Base-by-base conservation (phyloP, 805 yeast species). In the Starmerella ratchasimensis region DNA sequence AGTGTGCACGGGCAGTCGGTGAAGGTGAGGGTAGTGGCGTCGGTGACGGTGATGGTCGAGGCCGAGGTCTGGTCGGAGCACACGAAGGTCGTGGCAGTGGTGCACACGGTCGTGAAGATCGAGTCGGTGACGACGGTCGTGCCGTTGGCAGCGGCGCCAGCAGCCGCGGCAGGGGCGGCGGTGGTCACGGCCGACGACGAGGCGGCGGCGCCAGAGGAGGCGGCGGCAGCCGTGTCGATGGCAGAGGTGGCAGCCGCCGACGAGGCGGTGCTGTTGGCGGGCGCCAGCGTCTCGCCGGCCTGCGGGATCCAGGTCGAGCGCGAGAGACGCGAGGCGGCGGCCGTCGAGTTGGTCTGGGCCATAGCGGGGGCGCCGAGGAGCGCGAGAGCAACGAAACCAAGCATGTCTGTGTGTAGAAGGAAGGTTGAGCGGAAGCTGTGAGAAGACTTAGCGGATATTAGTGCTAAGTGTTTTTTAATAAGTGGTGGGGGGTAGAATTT, bases 21-120 rank as follows among this genome's bases (percentile, higher is more conserved):
- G 71, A 77, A 69, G 60, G 83, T 77, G 54, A 78, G 59, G 49
- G 84, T 77, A 55, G 83, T 76, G 38, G 83, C 71, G 51, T 59
- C 74, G 44, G 80, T 72, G 55, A 73, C 80, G 45, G 79, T 72
- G 71, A n/a, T n/a, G n/a, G n/a, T n/a, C n/a, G n/a, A n/a, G n/a
- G n/a, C n/a, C n/a, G 70, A 67, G 54, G 83, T 76, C 58, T 57
- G 57, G 64, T 67, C 68, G 68, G 72, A 72, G 56, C 72, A 67
- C 48, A 63, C 63, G 39, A 77, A 50, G 38, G 66, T 59, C 49
- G 86, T 79, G 36, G 84, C 34, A 17, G 23, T 19, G 15, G 24
- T 8, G 24, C 14, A 46, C 78, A 72, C 71, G 68, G 68, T 54
- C 82, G 76, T 34, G 14, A 39, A 22, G 10, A 38, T 34, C 18